Base-by-base conservation (phyloP, 1,284 basidiomycete species). In the Melanopsichium pennsylvanicum region DNA sequence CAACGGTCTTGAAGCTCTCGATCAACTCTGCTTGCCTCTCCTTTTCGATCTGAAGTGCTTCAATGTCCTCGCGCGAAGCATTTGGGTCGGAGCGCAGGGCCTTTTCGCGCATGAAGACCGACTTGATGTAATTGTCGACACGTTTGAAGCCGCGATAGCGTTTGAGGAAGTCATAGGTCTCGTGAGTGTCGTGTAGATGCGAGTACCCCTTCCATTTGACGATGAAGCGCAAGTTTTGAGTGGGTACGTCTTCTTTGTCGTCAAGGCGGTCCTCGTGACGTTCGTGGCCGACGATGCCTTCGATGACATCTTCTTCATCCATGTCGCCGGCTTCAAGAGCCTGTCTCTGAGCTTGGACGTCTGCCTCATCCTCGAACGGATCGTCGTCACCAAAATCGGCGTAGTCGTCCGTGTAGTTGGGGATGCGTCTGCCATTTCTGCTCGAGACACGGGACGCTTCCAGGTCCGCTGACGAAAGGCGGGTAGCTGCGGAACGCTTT, bases 41-140 rank as follows among this genome's bases (percentile, higher is more conserved):
- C 79, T 90, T 89, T 79, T 95, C 93, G 50, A 97, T 88, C 74
- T 82, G 77, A 15, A 84, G 70, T 13, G 89, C 88, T 83, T 99
- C 95, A 46, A 88, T 84, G 74, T 99, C 95, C 84, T 99, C 95
- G 12, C 87, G 87, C 1, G 89, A 88, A 19, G 93, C 85, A 15
- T 88, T 86, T 5, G 90, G 86, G 40, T 86, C 85, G 49, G 83
- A 84, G 19, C 92, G 84, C 36, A 88, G 87, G 6, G 87, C 85
- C 67, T 92, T 88, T 83, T 92, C 92, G 1, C 84, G 88, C 86
- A 76, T 68, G 81, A 84, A 85, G 31, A 86, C 82, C 16, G 88
- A 87, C 81, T 95, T 95, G 85, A 99, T 96, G 83, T 98, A 99
- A 84, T 98, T 98, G 83, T 97, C 95, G 56, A 99, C 92, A 54